Evolutionary conservation across 371 early-diverging fungal species (phyloP), one percentile per base, ranked within the genome.

Genomic region (Aphelidium insulamus): DNA sequence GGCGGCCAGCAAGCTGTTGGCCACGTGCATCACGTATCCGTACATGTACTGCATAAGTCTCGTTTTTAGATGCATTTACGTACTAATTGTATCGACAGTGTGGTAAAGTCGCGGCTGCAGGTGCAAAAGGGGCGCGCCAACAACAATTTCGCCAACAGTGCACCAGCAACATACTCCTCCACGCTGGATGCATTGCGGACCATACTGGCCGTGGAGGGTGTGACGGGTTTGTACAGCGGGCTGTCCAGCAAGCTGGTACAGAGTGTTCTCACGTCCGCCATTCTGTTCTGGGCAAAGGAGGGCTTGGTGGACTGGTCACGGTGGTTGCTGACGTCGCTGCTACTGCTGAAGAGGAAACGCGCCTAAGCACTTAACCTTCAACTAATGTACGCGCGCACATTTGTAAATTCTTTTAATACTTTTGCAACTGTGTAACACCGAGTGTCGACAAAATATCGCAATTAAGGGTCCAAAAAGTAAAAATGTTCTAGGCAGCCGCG

Each of bases 81-180:
- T 12, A 10, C 24, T 26, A 11, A 3, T 4, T 21, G 32, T 17
- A 24, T 5, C 19, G 5, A 3, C 33, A 69, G 70, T 46, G 82
- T 90, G 40, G 64, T 88, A 46, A 94, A 91, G 64, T 72, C 84
- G 20, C 81, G 95, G 34, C 87, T 90, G 92, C 95, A 94, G 52
- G 62, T 87, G 37, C 72, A 70, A 50, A 79, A 84, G 50, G 62
- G 70, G 38, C 45, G 52, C 44, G 62, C 72, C 40, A 70, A 59
- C 25, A 60, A 58, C 41, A 62, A 66, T 39, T 67, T 77, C 34
- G n/a, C n/a, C n/a, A n/a, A n/a, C n/a, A n/a, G n/a, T n/a, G n/a
- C n/a, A n/a, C n/a, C n/a, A n/a, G n/a, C n/a, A n/a, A n/a, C n/a
- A n/a, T 88, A 91, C 53, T 50, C 46, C 28, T 79, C 78, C 21